These are phyloP conservation scores for Linanthus parryae DNA, from an alignment of 148 eudicot species.

Conservation along the genomic window DNA sequence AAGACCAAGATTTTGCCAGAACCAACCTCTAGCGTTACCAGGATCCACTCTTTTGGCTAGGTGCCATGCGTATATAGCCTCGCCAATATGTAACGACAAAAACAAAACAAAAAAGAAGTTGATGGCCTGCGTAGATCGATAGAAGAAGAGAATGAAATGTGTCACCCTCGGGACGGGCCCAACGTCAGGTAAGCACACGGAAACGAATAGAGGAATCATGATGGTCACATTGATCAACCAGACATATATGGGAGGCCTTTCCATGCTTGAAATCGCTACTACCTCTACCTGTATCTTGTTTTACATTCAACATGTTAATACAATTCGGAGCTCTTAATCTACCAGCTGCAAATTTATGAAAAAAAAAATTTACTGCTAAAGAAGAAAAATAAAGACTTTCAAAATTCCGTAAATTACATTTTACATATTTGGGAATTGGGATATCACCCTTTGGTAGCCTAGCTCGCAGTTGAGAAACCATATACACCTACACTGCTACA, in stretches of 20 bases:
- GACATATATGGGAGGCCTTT: slow-evolving; percentile 71
- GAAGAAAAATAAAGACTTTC: too few relatives aligned
- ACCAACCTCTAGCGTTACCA: slow-evolving; percentile 68
- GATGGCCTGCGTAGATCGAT: slow-evolving; percentile 36
- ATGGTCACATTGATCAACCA: slow-evolving; percentile 62
- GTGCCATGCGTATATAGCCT: slow-evolving; percentile 69
- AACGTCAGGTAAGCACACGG: slow-evolving; percentile 54
- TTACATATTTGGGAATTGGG: too few relatives aligned
- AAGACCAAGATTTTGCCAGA: slow-evolving; percentile 62
- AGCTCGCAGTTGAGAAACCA: too few relatives aligned
- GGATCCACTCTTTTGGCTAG: slow-evolving; percentile 73
- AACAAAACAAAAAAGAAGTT: slow-evolving; percentile 29
- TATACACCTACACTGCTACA: too few relatives aligned
- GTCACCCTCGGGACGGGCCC: slow-evolving; percentile 47
- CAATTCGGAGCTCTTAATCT: too few relatives aligned
- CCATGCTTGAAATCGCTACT: too few relatives aligned
- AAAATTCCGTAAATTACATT: too few relatives aligned
- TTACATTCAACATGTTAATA: too few relatives aligned
- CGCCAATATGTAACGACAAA: slow-evolving; percentile 41
- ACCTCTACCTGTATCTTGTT: too few relatives aligned
- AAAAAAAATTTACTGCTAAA: too few relatives aligned
- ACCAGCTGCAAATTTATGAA: too few relatives aligned
- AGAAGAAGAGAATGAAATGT: slow-evolving; percentile 37
- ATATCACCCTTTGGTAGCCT: too few relatives aligned
- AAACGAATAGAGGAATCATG: slow-evolving; percentile 46